phyloP scores from a whole-genome alignment of 768 basidiomycete genomes.

The Trametes cubensis region DNA sequence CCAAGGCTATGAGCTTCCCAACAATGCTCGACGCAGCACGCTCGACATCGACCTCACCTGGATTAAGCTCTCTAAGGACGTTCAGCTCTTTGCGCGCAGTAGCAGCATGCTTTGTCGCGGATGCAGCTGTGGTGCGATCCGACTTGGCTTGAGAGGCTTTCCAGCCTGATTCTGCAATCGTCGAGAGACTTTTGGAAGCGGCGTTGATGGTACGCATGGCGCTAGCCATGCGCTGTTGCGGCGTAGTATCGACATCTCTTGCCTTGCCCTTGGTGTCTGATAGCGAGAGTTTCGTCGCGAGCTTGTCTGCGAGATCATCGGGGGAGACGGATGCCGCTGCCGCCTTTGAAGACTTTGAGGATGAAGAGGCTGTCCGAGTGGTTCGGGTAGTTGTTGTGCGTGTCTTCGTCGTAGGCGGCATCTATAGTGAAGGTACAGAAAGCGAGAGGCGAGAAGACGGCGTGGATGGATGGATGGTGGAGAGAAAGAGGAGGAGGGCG shows the following conservation, averaged over 20 bases:
- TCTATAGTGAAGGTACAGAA: not conserved
- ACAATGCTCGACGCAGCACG: slow-evolving; percentile 68
- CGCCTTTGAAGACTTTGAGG: slow-evolving; percentile 14
- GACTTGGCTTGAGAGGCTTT: slow-evolving; percentile 42
- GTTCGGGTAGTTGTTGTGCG: not conserved
- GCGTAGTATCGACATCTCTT: slow-evolving; percentile 30
- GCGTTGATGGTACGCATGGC: slow-evolving; percentile 70
- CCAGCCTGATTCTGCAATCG: slow-evolving; percentile 60
- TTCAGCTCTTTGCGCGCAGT: slow-evolving; percentile 49
- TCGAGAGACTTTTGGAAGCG: slow-evolving; percentile 59
- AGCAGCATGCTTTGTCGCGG: slow-evolving; percentile 41
- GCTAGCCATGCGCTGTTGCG: slow-evolving; percentile 37
- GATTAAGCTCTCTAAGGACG: slow-evolving; percentile 47
- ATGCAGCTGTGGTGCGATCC: slow-evolving; percentile 28
- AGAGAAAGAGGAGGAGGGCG: not conserved
- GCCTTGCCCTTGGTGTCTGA: slow-evolving; percentile 30
- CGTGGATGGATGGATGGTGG: not conserved
- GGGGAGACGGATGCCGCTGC: slow-evolving; percentile 8
- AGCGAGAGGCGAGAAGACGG: not conserved
- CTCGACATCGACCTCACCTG: slow-evolving; percentile 66
- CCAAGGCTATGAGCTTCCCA: slow-evolving; percentile 66
- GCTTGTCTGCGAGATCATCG: slow-evolving; percentile 31
- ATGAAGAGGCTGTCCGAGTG: slow-evolving; percentile 1
- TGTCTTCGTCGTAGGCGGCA: slow-evolving; percentile 11
- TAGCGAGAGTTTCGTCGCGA: slow-evolving; percentile 31